These are phyloP conservation scores for Colletotrichum theobromicola DNA, from an alignment of 2,329 filamentous ascomycete species.

Conservation along the genomic window DNA sequence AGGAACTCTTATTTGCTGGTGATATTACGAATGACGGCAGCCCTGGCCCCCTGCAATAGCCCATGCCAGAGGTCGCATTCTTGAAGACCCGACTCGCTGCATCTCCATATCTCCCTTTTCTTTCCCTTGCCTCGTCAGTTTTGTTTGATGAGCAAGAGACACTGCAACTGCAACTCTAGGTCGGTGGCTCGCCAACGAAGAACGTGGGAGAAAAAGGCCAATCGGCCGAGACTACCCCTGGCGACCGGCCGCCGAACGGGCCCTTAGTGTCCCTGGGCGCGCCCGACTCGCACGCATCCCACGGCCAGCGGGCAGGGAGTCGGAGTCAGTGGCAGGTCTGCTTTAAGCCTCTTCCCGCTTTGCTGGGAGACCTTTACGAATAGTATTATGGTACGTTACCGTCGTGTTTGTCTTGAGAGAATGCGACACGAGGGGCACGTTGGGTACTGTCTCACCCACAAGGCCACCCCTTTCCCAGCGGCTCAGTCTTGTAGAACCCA, in stretches of 20 bases:
- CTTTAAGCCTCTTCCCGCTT: not conserved
- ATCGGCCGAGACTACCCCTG: conserved; percentile 14
- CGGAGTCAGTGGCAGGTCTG: not conserved
- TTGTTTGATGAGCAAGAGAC: conserved; percentile 4
- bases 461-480: not conserved
- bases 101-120: not conserved
- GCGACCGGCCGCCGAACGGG: not conserved
- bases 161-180: not conserved
- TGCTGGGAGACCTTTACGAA: not conserved
- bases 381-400: not conserved
- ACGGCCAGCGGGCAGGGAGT: not conserved
- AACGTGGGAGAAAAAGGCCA: not conserved
- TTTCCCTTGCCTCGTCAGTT: not conserved
- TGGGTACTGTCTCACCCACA: not conserved
- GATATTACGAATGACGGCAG: not conserved
- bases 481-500: not conserved
- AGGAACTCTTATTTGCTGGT: not conserved
- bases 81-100: not conserved
- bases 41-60: not conserved
- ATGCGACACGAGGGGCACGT: not conserved
- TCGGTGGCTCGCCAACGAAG: not conserved
- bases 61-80: not conserved
- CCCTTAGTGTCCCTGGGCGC: not conserved
- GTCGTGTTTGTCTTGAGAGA: not conserved
- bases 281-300: not conserved